Conservation (phyloP, 495 filamentous ascomycete species). For the Penicillium cosmopolitanum region DNA sequence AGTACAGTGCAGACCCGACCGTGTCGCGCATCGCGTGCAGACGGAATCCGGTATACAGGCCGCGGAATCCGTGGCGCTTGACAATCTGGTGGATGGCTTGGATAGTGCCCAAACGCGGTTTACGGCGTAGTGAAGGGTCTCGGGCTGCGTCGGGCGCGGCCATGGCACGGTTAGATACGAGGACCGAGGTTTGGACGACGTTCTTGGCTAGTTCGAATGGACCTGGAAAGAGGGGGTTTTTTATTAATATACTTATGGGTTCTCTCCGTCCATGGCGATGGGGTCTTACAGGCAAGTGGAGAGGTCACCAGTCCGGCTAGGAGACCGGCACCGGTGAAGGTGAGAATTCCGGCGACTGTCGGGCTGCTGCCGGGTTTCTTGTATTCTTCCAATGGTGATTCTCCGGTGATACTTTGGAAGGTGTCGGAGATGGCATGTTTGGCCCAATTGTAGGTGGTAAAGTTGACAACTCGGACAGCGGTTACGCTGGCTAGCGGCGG, state of each 20-base stretch:
- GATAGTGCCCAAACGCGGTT: slow-evolving; percentile 77
- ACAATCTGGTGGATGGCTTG: slow-evolving; percentile 80
- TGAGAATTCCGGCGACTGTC: slow-evolving; percentile 67
- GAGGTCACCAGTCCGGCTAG: slow-evolving; percentile 80
- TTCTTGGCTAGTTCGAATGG: slow-evolving; percentile 95
- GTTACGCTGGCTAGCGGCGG: slow-evolving; percentile 88
- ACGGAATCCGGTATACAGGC: slow-evolving; percentile 85
- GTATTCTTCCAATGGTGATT: slow-evolving; percentile 71
- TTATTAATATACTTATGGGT: neutral
- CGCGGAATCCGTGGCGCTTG: slow-evolving; percentile 72
- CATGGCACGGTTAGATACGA: slow-evolving; percentile 72
- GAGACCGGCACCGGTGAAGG: slow-evolving; percentile 77
- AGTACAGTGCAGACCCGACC: slow-evolving; percentile 87
- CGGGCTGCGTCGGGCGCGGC: slow-evolving; percentile 57
- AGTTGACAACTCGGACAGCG: slow-evolving; percentile 86
- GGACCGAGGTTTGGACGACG: slow-evolving; percentile 85
- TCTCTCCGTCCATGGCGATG: neutral
- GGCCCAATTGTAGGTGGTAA: slow-evolving; percentile 85
- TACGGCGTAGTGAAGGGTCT: slow-evolving; percentile 66
- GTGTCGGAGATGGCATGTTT: slow-evolving; percentile 71
- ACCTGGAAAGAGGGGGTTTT: slow-evolving; percentile 47
- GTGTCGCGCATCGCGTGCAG: slow-evolving; percentile 85
- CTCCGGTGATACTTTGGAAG: slow-evolving; percentile 58
- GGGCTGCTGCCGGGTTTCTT: slow-evolving; percentile 71
- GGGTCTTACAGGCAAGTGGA: slow-evolving; percentile 79